Evolutionary conservation across 2,329 filamentous ascomycete genomes (phyloP), one percentile per base, ranked within the genome.

Genomic region (Graphiopsis chlorocephala): DNA sequence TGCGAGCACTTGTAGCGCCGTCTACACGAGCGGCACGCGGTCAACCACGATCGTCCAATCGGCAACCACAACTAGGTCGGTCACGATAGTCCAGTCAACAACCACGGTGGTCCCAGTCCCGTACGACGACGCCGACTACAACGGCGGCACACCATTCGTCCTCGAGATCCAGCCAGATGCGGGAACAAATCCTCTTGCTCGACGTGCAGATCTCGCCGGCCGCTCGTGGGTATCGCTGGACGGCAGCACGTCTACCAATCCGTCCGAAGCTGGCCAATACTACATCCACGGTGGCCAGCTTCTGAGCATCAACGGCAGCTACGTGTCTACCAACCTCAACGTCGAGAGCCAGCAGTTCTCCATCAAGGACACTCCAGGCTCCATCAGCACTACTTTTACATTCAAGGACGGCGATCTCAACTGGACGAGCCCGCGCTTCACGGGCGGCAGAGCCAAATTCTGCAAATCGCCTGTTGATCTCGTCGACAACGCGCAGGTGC

Each of bases 391-490:
- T 1, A 68, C 60, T 4, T 77, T 78, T 63, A 66, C 62, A 15
- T 71, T 73, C 8, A 55, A 63, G 20, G 68, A 72, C 31, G 68
- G 72, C 15, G 64, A 65, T 35, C 64, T 78, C 23, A 67, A 66
- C 28, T 78, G 76, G 76, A 72, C 68, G 8, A 76, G 75, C 58
- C 60, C 70, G 1, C 68, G 66, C 3, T 77, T 78, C 66, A 68
- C 70, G 14, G 67, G 69, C 26, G 72, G 72, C 10, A 67, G 69
- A 12, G 75, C 74, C 15, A 67, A 72, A 26, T 77, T 77, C 62
- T 78, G 71, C 66, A 71, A 71, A 50, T 64, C 67, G 12, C 71
- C 71, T n/a, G 63, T 70, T 1, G 67, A 61, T 33, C 57, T 70
- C 17, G 61, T 72, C 15, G 70, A 71, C 12, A 72, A 72, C 31